phyloP scores from a whole-genome alignment of 2,329 filamentous ascomycete species.

The Colletotrichum tofieldiae region DNA sequence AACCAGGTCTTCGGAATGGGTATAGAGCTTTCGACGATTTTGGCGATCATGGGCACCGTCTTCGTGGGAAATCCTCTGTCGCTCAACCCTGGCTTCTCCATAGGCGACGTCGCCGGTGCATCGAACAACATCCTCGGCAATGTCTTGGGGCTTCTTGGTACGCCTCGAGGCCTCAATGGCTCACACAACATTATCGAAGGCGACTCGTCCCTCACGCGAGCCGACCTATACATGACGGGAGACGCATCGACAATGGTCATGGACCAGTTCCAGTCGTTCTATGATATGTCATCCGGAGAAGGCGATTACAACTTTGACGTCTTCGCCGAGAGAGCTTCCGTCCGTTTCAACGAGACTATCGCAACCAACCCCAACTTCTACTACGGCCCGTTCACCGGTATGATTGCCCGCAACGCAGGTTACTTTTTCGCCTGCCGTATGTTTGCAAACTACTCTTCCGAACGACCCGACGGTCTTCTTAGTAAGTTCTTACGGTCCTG shows the following conservation, averaged over 20 bases:
- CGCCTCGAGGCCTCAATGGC: slow-evolving; percentile 63
- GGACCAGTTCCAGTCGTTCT: slow-evolving; percentile 61
- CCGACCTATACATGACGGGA: slow-evolving; percentile 67
- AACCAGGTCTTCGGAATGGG: slow-evolving; percentile 62
- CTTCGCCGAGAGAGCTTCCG: slow-evolving; percentile 59
- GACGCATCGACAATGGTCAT: slow-evolving; percentile 68
- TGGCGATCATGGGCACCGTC: slow-evolving; percentile 63
- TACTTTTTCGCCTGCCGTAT: slow-evolving; percentile 61
- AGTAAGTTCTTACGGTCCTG: slow-evolving; percentile 9
- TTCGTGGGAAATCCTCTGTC: slow-evolving; percentile 67
- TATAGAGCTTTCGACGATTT: slow-evolving; percentile 57
- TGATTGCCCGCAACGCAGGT: slow-evolving; percentile 64
- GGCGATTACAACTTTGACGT: slow-evolving; percentile 55
- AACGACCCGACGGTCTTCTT: slow-evolving; percentile 53
- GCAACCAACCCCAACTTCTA: slow-evolving; percentile 68
- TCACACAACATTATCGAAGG: slow-evolving; percentile 71
- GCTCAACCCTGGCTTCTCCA: slow-evolving; percentile 65
- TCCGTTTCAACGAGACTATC: slow-evolving; percentile 64
- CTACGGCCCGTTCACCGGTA: slow-evolving; percentile 67
- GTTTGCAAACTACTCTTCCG: slow-evolving; percentile 60
- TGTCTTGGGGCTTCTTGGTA: slow-evolving; percentile 60
- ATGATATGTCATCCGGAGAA: slow-evolving; percentile 47
- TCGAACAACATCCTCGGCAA: slow-evolving; percentile 60
- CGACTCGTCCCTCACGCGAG: slow-evolving; percentile 67
- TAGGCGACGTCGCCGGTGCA: slow-evolving; percentile 60